Percentiles rank a stretch among this genome's conserved stretches.
Conservation (phyloP, 805 yeast genomes). For the Ogataea henricii region DNA sequence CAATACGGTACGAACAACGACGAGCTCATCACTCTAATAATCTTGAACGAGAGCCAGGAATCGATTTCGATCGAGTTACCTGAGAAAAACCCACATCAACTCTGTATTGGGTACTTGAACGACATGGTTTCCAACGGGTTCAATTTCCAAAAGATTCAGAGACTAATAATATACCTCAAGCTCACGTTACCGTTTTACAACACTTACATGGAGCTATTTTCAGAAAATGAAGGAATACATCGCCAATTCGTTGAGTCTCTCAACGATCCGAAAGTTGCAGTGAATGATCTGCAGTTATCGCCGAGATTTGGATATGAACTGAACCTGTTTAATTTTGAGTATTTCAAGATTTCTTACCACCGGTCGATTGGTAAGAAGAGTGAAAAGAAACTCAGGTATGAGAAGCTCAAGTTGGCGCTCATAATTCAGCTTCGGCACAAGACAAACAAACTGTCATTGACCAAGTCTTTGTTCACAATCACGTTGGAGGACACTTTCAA, state of each 20-base stretch:
- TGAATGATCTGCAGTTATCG: constrained; percentile 17
- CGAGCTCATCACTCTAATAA: constrained; percentile 31
- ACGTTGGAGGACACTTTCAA: constrained; percentile 19
- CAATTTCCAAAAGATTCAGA: constrained; percentile 25
- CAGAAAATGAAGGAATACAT: constrained; percentile 13
- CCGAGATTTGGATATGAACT: constrained; percentile 26
- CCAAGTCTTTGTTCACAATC: constrained; percentile 27
- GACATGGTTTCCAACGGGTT: constrained; percentile 22
- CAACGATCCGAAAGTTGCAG: constrained; percentile 13
- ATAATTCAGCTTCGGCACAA: constrained; percentile 29
- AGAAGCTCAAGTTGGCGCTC: constrained; percentile 22
- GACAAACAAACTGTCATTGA: constrained; percentile 17
- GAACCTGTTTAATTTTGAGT: constrained; percentile 25
- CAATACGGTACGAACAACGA: constrained; percentile 32
- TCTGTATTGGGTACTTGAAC: constrained; percentile 29
- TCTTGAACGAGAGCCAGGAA: constrained; percentile 25
- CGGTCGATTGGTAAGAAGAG: constrained; percentile 23
- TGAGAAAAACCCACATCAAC: constrained; percentile 32
- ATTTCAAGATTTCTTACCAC: constrained; percentile 29
- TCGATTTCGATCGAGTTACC: constrained; percentile 31
- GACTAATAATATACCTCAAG: constrained; percentile 31
- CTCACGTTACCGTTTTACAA: constrained; percentile 34
- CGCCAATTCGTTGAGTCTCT: constrained; percentile 19
- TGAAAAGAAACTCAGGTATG: constrained; percentile 24
- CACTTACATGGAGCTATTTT: constrained; percentile 15